Evolutionary conservation across 225 moss, liverwort and hornwort species (phyloP), one percentile per base, ranked within the genome.

Genomic region (Anthoceros angustus): DNA sequence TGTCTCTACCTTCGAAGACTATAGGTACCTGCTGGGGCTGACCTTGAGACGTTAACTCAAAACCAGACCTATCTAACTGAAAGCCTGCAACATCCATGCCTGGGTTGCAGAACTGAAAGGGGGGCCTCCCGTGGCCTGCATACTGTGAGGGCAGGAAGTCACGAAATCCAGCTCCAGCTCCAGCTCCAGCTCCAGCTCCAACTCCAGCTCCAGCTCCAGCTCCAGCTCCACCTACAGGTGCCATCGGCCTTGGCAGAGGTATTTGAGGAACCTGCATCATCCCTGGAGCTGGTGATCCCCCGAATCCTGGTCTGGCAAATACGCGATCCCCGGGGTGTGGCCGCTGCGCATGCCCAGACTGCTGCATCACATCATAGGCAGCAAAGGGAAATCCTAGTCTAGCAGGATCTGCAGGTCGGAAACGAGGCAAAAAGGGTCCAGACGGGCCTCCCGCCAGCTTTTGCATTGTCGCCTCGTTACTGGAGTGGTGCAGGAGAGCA

Each of bases 111-210:
- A 18, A 55, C 7, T 55, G 18, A 5, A 55, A 23, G n/a, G n/a
- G n/a, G 18, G 55, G 55, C 55, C 55, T 55, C 55, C 55, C 55
- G 55, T 55, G 23, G n/a, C n/a, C 55, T 18, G 55, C n/a, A 55
- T 8, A 18, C 23, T 55, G 55, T 55, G 55, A 55, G 7, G 55
- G 55, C 14, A 6, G 55, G 55, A 55, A 23, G n/a, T 55, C n/a
- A 7, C 23, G 55, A 20, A 55, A 55, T 55, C 55, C 55, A 9
- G 55, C 55, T 12, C 2, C 46, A 48, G n/a, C n/a, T n/a, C n/a
- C n/a, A n/a, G n/a, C n/a, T n/a, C n/a, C n/a, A n/a, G n/a, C n/a
- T n/a, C n/a, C n/a, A n/a, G n/a, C n/a, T n/a, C n/a, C n/a, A n/a
- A n/a, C n/a, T 55, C 55, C 55, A 9, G 55, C 55, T 12, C 2